Conservation (phyloP, 1,284 basidiomycete species). For the Ceratobasidium sp. region DNA sequence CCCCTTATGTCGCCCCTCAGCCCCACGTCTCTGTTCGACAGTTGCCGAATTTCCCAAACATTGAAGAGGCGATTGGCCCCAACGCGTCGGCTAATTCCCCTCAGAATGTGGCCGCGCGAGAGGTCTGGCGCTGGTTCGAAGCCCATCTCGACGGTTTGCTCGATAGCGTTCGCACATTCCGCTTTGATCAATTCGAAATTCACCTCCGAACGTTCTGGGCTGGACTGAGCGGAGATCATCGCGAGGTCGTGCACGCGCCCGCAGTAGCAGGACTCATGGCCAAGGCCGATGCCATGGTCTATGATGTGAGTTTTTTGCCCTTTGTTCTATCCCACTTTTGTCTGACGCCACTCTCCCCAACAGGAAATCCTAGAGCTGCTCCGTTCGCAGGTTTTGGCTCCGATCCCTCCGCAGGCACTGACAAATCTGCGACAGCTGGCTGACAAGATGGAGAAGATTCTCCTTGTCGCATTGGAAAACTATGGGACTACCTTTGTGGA, state of each 20-base stretch:
- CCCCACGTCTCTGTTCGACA: constrained; percentile 66
- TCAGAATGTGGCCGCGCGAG: constrained; percentile 76
- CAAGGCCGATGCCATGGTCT: constrained; percentile 85
- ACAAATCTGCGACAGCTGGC: constrained; percentile 78
- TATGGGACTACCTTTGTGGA: constrained; percentile 90
- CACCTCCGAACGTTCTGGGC: constrained; percentile 84
- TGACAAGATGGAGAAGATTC: constrained; percentile 90
- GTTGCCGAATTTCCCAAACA: constrained; percentile 78
- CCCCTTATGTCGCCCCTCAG: constrained; percentile 27
- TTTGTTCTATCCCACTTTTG: constrained; percentile 11
- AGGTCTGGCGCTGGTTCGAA: constrained; percentile 87
- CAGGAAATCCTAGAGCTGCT: constrained; percentile 87
- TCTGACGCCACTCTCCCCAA: constrained; percentile 6
- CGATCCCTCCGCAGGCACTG: constrained; percentile 71
- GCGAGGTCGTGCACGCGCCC: constrained; percentile 85
- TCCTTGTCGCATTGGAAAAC: constrained; percentile 77
- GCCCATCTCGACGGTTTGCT: constrained; percentile 80
- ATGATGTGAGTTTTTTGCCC: constrained; percentile 69
- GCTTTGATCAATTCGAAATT: constrained; percentile 88
- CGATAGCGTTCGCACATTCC: constrained; percentile 75
- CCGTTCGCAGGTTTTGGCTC: constrained; percentile 80
- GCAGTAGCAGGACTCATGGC: constrained; percentile 87
- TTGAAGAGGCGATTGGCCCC: constrained; percentile 80
- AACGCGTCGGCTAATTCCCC: constrained; percentile 62
- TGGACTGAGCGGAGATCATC: constrained; percentile 71